Base-by-base conservation (phyloP, 164 flowering plant genomes). In the Houttuynia cordata region DNA sequence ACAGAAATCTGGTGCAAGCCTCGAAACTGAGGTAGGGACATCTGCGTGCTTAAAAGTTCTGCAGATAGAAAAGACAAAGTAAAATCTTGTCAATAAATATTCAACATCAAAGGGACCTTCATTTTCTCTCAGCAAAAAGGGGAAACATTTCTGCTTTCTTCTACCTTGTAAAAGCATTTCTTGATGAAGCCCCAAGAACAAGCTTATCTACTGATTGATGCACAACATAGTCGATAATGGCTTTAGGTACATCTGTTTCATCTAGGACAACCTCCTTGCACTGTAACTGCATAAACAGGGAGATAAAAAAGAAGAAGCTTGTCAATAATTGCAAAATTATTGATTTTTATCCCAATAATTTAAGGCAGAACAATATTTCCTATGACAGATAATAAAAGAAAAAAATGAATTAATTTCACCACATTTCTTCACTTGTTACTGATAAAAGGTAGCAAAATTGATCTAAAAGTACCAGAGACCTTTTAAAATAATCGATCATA, bases 201-300 rank as follows among this genome's bases (percentile, higher is more conserved):
- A 68, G 71, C 40, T 68, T 68, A 42, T 68, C 71, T 10, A 68
- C 71, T 30, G 39, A 53, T 10, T 63, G 55, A 7, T 53, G 39
- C 55, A 22, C n/a, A 47, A 68, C 51, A 55, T 41, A 68, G 12
- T 63, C 56, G 23, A 59, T 30, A 9, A 68, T 68, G 10, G 71
- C 64, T 47, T 68, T 68, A 24, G 71, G 45, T 47, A 59, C 56
- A 3, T 68, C 71, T 7, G 47, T 22, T 9, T 45, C 67, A 41
- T 68, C 67, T 25, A 68, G 7, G 18, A 68, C 21, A n/a, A 68
- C 71, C 59, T 68, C 71, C 56, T 68, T 63, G 63, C 59, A 58
- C 2, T 45, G 60, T 59, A 68, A 47, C 71, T 68, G 49, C 49
- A 45, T 45, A 45, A 45, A 45, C 17, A 45, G 49, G 17, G 63